Percentiles rank a stretch among this genome's conserved stretches.
phyloP scores from a whole-genome alignment of 140 eudicot genomes.

The Anethum foeniculum region DNA sequence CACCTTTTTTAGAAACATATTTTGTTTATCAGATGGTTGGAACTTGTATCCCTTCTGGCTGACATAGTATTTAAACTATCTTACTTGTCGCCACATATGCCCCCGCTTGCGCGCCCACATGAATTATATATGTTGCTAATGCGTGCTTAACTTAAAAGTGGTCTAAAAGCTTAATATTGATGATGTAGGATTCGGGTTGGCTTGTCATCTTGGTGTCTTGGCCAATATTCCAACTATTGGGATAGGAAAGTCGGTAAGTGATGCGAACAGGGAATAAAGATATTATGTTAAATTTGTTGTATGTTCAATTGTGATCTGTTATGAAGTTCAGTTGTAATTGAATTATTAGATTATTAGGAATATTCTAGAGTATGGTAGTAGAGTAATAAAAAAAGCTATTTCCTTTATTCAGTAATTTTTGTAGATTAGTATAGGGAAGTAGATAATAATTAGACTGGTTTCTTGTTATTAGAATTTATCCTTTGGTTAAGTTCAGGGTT shows the following conservation, averaged over 20 bases:
- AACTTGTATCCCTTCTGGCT: background rate
- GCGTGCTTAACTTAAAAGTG: background rate
- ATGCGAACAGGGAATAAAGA: background rate
- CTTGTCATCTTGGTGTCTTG: slow-evolving; percentile 94
- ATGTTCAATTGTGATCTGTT: background rate
- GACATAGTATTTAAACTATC: background rate
- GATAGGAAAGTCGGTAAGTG: slow-evolving; percentile 84
- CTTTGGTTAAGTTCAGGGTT: background rate
- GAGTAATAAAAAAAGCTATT: background rate
- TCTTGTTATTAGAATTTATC: background rate
- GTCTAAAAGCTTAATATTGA: slow-evolving; percentile 9
- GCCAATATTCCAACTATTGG: slow-evolving; percentile 86
- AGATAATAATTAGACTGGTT: background rate
- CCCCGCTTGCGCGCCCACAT: background rate
- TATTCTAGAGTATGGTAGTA: background rate
- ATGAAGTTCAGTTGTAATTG: background rate
- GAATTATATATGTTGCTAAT: background rate
- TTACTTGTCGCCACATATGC: background rate
- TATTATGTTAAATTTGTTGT: background rate
- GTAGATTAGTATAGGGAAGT: background rate
- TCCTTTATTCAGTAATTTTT: background rate
- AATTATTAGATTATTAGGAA: background rate
- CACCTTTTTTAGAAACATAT: background rate
- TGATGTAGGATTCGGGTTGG: slow-evolving; percentile 83
- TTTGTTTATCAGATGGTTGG: background rate